A percentile compares a stretch with the other conserved stretches of the same genome.
Evolutionary conservation across 495 filamentous ascomycete species (phyloP).

Genomic region (Xylaria curta): DNA sequence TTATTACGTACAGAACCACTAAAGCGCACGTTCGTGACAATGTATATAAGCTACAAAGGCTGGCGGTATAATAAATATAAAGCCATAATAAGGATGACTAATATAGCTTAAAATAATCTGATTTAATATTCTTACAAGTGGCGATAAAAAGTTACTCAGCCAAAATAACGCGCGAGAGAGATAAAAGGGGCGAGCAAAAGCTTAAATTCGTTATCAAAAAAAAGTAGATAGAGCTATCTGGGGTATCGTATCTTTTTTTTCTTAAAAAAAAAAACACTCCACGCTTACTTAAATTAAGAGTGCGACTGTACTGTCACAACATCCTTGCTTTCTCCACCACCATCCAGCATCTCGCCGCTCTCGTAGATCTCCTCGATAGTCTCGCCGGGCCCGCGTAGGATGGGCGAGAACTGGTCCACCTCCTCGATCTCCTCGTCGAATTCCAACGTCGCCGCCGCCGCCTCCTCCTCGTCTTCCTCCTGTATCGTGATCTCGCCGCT

Average conservation of each 20-base stretch:
- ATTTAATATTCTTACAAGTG: no score
- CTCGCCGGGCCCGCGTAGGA: conserved; percentile 53
- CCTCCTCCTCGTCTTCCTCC: conserved; percentile 82
- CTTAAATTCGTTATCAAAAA: conserved; percentile 15
- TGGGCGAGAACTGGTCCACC: conserved; percentile 69
- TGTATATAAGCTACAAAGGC: no score
- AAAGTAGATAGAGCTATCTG: conserved; percentile 23
- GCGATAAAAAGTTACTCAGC: no score
- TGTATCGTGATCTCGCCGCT: conserved; percentile 79
- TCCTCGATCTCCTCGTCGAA: conserved; percentile 63
- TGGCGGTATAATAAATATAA: no score
- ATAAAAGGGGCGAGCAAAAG: background rate
- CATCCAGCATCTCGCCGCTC: conserved; percentile 19
- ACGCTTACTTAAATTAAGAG: conserved; percentile 1
- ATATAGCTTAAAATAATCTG: no score
- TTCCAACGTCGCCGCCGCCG: no score
- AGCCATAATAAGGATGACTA: no score
- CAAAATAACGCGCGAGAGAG: background rate
- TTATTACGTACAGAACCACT: no score
- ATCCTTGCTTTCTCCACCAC: conserved; percentile 9
- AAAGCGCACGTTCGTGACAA: no score
- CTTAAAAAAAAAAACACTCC: background rate
- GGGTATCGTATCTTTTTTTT: conserved; percentile 18
- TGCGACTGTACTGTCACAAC: background rate
- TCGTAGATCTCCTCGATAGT: conserved; percentile 63